A percentile compares a stretch with the other conserved stretches of the same genome.
These are phyloP conservation scores for Xylariales sp. DNA, from an alignment of 2,329 filamentous ascomycete species.

Conservation along the genomic window DNA sequence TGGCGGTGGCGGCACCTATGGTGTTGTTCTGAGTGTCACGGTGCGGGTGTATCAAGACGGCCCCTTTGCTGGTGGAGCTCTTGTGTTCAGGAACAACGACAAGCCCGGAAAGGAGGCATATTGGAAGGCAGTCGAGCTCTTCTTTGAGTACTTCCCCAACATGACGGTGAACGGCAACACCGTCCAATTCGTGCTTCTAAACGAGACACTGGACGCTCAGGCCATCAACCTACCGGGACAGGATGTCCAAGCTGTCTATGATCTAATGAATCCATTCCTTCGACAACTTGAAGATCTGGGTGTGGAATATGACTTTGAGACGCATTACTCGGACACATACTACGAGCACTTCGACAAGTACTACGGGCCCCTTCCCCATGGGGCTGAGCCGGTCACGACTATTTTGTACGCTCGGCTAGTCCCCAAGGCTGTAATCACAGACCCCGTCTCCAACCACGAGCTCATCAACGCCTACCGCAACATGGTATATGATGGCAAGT, in stretches of 20 bases:
- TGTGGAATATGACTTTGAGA: constrained; percentile 6
- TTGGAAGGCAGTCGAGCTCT: background rate
- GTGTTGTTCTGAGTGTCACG: constrained; percentile 45
- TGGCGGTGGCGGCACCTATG: constrained; percentile 49
- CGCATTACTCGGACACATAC: constrained; percentile 1
- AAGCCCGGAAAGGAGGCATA: background rate
- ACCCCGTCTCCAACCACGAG: constrained; percentile 1
- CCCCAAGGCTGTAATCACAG: constrained; percentile 3
- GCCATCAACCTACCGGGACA: background rate
- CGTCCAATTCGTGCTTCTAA: background rate
- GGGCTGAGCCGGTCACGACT: constrained; percentile 3
- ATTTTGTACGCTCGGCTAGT: constrained; percentile 6
- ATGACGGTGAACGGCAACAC: background rate
- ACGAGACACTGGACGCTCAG: background rate
- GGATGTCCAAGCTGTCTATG: background rate
- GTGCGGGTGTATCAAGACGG: constrained; percentile 36
- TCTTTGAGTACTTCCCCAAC: background rate
- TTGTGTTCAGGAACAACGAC: constrained; percentile 7
- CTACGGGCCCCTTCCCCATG: constrained; percentile 9
- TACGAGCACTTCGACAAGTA: constrained; percentile 3
- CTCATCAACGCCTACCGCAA: too few species aligned
- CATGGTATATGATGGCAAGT: too few species aligned
- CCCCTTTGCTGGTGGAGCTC: background rate
- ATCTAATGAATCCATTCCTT: constrained; percentile 4
- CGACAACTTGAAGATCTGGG: constrained; percentile 4